Base-by-base conservation (phyloP, 805 yeast species). In the Zygosaccharomyces kombuchaensis region DNA sequence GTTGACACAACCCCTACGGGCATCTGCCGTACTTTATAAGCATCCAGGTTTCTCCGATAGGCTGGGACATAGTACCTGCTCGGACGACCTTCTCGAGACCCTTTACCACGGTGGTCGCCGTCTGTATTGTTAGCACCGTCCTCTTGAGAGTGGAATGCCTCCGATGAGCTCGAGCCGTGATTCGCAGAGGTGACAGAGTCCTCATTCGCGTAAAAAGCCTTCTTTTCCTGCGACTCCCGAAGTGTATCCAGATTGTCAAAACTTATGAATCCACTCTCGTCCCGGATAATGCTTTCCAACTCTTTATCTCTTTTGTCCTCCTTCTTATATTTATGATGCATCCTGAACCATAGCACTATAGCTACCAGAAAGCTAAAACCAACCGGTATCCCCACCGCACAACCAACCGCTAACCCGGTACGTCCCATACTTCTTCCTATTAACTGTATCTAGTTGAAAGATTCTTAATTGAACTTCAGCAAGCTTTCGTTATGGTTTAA, bases 331-430 rank as follows among this genome's bases (percentile, higher is more conserved):
- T 70, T 63, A 46, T 61, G 54, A 45, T 65, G 71, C 44, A 71
- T 67, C 36, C 72, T 65, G 25, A 59, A 46, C 70, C 74, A 70
- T 45, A 73, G 67, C 9, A 50, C 50, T 2, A 63, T 26, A 0
- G 72, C 65, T 2, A 73, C 61, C 0, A 67, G 13, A 1, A 71
- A 9, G 1, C 73, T 71, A 8, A 74, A 50, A 3, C 66, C 69
- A n/a, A 69, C 55, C 0, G 81, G 81, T 19, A 77, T 65, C 27
- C 80, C 81, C 3, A 77, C 75, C 2, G 80, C 77, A 50, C 77
- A 70, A 2, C 80, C 80, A 2, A 76, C 80, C 1, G 79, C 76
- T 7, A 70, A 49, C 1, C 65, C 57, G 1, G 64, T 59, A 8
- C 38, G 36, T 25, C 47, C 44, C 48, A 47, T 52, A 13, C 10